A percentile compares a stretch with the other conserved stretches of the same genome.
Conservation (phyloP, 768 basidiomycete genomes). For the Fomitopsis pulvina region DNA sequence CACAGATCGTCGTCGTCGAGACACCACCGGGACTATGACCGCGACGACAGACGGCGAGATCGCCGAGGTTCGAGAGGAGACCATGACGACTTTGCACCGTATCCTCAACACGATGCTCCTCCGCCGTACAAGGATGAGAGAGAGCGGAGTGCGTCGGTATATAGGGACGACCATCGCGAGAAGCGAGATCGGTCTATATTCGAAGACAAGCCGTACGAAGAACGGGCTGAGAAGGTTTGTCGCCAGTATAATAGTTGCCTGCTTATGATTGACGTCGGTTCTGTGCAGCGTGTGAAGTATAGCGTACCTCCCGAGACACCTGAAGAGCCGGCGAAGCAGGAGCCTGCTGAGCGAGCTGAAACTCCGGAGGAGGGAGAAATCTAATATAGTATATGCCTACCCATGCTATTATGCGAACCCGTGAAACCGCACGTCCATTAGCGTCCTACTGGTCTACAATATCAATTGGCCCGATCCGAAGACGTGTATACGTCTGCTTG, state of each 20-base stretch:
- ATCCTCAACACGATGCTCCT: slow-evolving; percentile 31
- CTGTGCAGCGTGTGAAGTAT: slow-evolving; percentile 14
- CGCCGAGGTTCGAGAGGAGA: slow-evolving; percentile 33
- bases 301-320: slow-evolving; percentile 37
- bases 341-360: slow-evolving; percentile 44
- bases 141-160: slow-evolving; percentile 44
- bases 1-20: slow-evolving; percentile 42
- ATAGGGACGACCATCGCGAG: slow-evolving; percentile 25
- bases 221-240: slow-evolving; percentile 63
- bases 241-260: slow-evolving; percentile 2
- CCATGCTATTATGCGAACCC: not conserved
- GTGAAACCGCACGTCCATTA: slow-evolving; percentile 1
- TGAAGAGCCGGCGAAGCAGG: slow-evolving; percentile 30
- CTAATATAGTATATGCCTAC: slow-evolving; percentile 34
- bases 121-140: slow-evolving; percentile 29
- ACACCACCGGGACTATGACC: slow-evolving; percentile 49
- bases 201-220: slow-evolving; percentile 44
- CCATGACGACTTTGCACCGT: slow-evolving; percentile 23
- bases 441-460: slow-evolving; percentile 31
- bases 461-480: slow-evolving; percentile 81
- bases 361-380: slow-evolving; percentile 88
- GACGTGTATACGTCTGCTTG: slow-evolving; percentile 93
- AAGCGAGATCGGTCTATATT: slow-evolving; percentile 28
- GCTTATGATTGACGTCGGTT: not conserved
- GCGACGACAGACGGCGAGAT: slow-evolving; percentile 43